A percentile compares a stretch with the other conserved stretches of the same genome.
Conservation (phyloP, 108 stramenopile genomes). For the Nitzschia sp. region DNA sequence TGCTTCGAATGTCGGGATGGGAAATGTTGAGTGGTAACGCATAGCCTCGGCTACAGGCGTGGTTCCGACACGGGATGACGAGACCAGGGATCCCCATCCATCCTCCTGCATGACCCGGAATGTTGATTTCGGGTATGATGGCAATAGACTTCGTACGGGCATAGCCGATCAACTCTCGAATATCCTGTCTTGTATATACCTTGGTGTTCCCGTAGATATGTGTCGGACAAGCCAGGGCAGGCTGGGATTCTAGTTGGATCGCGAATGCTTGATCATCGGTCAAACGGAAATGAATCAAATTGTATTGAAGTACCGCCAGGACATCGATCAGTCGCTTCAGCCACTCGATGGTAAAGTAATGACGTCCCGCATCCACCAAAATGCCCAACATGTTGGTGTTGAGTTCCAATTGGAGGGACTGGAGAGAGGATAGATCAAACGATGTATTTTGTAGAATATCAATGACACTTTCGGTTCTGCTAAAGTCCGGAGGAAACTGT, state of each 20-base stretch:
- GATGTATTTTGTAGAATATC: not conserved
- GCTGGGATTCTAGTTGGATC: constrained; percentile 23
- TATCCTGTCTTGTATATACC: constrained; percentile 20
- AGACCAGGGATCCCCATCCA: constrained; percentile 38
- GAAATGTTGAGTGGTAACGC: constrained; percentile 31
- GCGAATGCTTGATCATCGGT: constrained; percentile 41
- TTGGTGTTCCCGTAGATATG: constrained; percentile 2
- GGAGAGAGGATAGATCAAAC: not conserved
- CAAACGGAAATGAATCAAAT: constrained; percentile 38
- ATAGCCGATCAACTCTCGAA: constrained; percentile 18
- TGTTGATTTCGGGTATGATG: constrained; percentile 32
- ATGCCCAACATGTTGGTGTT: constrained; percentile 17
- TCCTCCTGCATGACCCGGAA: constrained; percentile 35
- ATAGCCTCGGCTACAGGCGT: constrained; percentile 26
- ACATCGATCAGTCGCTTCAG: constrained; percentile 18
- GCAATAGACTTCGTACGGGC: constrained; percentile 5
- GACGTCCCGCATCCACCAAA: constrained; percentile 33
- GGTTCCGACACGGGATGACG: constrained; percentile 29
- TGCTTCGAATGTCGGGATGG: constrained; percentile 10
- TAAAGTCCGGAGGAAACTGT: constrained; percentile 2
- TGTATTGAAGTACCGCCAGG: constrained; percentile 17
- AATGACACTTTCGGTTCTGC: not conserved
- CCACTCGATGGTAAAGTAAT: constrained; percentile 32
- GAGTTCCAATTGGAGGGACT: not conserved
- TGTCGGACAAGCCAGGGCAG: constrained; percentile 26